A percentile compares a stretch with the other conserved stretches of the same genome.
These are phyloP conservation scores for Viola odorata DNA, from an alignment of 345 rosid genomes.

Conservation along the genomic window DNA sequence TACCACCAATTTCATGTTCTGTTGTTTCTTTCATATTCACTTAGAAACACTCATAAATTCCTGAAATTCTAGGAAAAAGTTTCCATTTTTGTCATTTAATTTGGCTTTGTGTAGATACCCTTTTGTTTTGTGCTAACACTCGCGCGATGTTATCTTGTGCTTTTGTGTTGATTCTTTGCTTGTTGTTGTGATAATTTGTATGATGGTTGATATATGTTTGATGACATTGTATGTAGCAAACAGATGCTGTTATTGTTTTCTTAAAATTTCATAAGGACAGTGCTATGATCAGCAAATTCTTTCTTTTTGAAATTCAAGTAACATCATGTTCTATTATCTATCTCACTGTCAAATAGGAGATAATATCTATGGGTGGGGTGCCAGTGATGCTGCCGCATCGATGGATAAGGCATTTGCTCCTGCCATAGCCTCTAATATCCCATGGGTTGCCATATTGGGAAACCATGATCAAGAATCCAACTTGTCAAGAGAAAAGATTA, in stretches of 20 bases:
- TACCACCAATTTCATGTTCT: too few species aligned
- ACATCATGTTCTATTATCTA: too few species aligned
- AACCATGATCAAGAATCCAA: constrained; percentile 79
- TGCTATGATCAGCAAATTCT: neutral
- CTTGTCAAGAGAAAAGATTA: constrained; percentile 60
- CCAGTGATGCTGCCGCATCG: constrained; percentile 49
- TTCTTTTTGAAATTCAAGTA: neutral
- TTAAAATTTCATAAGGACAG: neutral
- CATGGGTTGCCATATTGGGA: constrained; percentile 78
- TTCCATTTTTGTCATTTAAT: neutral
- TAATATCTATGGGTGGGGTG: constrained; percentile 50
- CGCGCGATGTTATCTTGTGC: too few species aligned
- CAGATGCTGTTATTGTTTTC: too few species aligned
- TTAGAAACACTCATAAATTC: neutral
- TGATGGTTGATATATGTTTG: neutral
- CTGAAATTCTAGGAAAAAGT: neutral
- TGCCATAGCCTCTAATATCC: constrained; percentile 57
- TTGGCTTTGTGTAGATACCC: neutral
- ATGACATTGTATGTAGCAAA: neutral
- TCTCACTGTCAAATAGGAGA: constrained; percentile 66
- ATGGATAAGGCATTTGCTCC: constrained; percentile 63
- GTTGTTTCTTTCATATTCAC: neutral
- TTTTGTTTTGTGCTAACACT: neutral
- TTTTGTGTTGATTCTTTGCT: too few species aligned
- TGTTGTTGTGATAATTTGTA: too few species aligned